Percentiles rank a stretch among this genome's conserved stretches.
phyloP scores from a whole-genome alignment of 352 stramenopile species.

The Phytophthora colocasiae region DNA sequence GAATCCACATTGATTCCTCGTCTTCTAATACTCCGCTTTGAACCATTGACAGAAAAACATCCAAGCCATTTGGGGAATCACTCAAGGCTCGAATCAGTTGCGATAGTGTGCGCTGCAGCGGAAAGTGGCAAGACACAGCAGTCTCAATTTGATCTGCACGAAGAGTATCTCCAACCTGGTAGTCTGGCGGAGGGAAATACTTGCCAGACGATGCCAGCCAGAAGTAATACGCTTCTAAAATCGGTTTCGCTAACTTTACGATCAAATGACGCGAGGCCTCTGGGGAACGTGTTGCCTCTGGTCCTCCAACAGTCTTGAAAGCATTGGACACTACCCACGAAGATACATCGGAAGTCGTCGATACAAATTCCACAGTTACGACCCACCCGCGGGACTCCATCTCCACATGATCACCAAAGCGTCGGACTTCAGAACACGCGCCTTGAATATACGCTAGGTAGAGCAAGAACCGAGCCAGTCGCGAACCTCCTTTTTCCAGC shows the following conservation, averaged over 20 bases:
- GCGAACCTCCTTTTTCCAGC: slow-evolving; percentile 61
- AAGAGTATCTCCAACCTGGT: slow-evolving; percentile 64
- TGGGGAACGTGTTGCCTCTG: slow-evolving; percentile 25
- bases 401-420: slow-evolving; percentile 78
- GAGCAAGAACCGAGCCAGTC: slow-evolving; percentile 69
- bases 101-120: slow-evolving; percentile 77
- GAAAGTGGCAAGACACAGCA: slow-evolving; percentile 81
- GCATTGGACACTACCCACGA: slow-evolving; percentile 83
- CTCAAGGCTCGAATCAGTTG: slow-evolving; percentile 77
- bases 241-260: slow-evolving; percentile 61
- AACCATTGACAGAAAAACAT: slow-evolving; percentile 68
- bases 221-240: slow-evolving; percentile 82
- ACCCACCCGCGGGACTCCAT: slow-evolving; percentile 84
- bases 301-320: slow-evolving; percentile 56
- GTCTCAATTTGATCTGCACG: slow-evolving; percentile 64
- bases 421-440: slow-evolving; percentile 65
- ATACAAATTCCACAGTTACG: slow-evolving; percentile 87
- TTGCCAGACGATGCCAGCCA: slow-evolving; percentile 78
- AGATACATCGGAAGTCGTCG: slow-evolving; percentile 81
- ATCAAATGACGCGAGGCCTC: slow-evolving; percentile 49
- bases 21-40: slow-evolving; percentile 34
- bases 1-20: slow-evolving; percentile 59
- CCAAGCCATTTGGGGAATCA: slow-evolving; percentile 59
- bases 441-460: slow-evolving; percentile 84
- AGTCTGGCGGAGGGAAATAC: slow-evolving; percentile 79